Conservation (phyloP, 1,284 basidiomycete genomes). For the Ceratobasidium sp. region DNA sequence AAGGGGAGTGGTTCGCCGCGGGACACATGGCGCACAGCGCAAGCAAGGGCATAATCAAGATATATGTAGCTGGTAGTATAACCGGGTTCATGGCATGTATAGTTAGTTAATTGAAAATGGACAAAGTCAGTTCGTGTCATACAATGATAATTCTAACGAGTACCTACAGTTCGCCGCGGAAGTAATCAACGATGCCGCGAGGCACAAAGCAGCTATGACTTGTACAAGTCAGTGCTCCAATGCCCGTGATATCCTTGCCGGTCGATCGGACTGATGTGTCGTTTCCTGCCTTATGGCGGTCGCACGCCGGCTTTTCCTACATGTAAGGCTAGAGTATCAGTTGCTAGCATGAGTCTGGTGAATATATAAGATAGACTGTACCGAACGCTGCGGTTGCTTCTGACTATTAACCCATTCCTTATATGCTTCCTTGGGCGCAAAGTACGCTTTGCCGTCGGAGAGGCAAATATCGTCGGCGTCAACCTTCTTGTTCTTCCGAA, state of each 20-base stretch:
- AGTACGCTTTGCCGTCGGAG: background rate
- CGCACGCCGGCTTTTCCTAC: constrained; percentile 4
- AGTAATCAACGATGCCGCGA: constrained; percentile 9
- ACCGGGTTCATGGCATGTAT: too few species aligned
- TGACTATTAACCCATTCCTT: background rate
- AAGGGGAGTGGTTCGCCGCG: background rate
- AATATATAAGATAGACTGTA: background rate
- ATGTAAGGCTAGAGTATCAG: background rate
- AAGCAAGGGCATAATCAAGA: constrained; percentile 13
- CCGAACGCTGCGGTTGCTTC: background rate
- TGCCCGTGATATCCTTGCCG: constrained; percentile 15
- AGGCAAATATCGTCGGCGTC: constrained; percentile 15
- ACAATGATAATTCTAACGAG: background rate
- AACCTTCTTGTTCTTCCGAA: constrained; percentile 37
- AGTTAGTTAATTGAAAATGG: too few species aligned
- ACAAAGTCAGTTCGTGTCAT: background rate
- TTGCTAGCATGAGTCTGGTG: background rate
- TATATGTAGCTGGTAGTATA: background rate
- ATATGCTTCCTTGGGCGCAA: background rate
- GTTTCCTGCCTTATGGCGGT: constrained; percentile 27
- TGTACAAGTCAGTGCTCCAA: constrained; percentile 8
- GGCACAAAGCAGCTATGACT: constrained; percentile 22
- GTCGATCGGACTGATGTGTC: background rate
- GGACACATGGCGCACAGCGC: background rate
- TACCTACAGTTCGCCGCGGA: constrained; percentile 15